Evolutionary conservation across 495 filamentous ascomycete species (phyloP), one percentile per base, ranked within the genome.

Genomic region (Xylaria scruposa): DNA sequence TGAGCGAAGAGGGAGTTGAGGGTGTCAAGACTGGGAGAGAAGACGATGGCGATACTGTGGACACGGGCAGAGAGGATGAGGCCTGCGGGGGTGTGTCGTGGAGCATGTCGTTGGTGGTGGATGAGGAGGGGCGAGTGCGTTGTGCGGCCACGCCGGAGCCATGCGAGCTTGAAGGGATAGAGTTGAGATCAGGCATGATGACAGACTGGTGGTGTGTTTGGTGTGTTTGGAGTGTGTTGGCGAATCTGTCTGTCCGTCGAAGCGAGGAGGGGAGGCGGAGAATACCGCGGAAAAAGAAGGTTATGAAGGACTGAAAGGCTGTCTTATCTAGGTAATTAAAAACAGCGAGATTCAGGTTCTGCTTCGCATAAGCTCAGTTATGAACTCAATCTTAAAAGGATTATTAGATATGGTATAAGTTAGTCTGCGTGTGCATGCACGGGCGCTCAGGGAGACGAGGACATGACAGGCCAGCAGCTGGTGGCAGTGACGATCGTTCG

Each of bases 121-220:
- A 64, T 42, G 75, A 75, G 54, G 75, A 75, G 47, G 70, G 51
- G 2, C 78, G 81, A n/a, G 29, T 31, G 40, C 80, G 78, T 59
- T 80, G 76, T n/a, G 38, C 21, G 54, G 67, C 56, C 24, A 76
- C 68, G 8, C 78, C 80, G 24, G 80, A 83, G 17, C 78, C 75
- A 70, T 84, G 84, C 31, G 88, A 85, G 38, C 88, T 90, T 6
- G 87, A 80, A 61, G 90, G 84, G 38, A 88, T 82, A 3, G 88
- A 85, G 74, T 88, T 92, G 67, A 90, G 81, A 70, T 92, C 91
- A 38, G 91, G 86, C 79, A 84, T 86, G 7, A 69, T 49, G 19
- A 49, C n/a, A n/a, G 66, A 51, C n/a, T n/a, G n/a, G n/a, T n/a
- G n/a, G n/a, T n/a, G n/a, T n/a, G n/a, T n/a, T n/a, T n/a, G 58